A percentile compares a stretch with the other conserved stretches of the same genome.
Evolutionary conservation across 2,329 filamentous ascomycete genomes (phyloP).

Genomic region (Botrytis deweyae): DNA sequence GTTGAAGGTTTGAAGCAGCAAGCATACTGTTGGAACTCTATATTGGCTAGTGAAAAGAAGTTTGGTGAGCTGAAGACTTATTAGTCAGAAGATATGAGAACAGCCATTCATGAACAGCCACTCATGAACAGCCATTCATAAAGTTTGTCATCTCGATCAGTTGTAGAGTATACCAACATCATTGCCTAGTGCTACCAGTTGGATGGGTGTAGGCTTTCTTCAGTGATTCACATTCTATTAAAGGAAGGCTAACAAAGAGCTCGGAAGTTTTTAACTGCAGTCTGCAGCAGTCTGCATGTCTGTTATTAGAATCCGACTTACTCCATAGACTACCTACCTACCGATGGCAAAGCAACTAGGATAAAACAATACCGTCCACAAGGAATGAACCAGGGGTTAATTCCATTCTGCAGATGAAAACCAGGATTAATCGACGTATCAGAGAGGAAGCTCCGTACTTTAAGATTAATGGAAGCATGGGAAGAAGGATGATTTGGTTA

Average conservation of each 20-base stretch:
- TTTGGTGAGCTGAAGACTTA: background rate
- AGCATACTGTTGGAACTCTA: background rate
- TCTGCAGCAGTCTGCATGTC: background rate
- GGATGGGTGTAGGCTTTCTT: background rate
- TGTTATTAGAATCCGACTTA: slow-evolving; percentile 3
- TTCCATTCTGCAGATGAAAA: background rate
- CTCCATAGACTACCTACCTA: background rate
- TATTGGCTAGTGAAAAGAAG: background rate
- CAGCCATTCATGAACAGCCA: background rate
- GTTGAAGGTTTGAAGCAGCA: background rate
- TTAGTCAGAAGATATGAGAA: background rate
- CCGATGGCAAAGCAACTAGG: slow-evolving; percentile 1
- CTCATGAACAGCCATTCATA: background rate
- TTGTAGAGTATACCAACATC: background rate
- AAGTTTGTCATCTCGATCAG: background rate
- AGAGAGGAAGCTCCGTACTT: background rate
- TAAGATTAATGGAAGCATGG: slow-evolving; percentile 2
- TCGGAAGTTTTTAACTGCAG: background rate
- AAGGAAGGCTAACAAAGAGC: background rate
- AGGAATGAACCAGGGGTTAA: background rate
- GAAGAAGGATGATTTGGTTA: background rate
- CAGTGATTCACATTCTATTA: background rate
- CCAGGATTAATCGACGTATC: background rate
- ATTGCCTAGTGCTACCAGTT: background rate
- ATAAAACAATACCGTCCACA: background rate